Percentiles rank a stretch among this genome's conserved stretches.
These are phyloP conservation scores for Xylaria sp. DNA, from an alignment of 2,329 filamentous ascomycete genomes.

Conservation along the genomic window DNA sequence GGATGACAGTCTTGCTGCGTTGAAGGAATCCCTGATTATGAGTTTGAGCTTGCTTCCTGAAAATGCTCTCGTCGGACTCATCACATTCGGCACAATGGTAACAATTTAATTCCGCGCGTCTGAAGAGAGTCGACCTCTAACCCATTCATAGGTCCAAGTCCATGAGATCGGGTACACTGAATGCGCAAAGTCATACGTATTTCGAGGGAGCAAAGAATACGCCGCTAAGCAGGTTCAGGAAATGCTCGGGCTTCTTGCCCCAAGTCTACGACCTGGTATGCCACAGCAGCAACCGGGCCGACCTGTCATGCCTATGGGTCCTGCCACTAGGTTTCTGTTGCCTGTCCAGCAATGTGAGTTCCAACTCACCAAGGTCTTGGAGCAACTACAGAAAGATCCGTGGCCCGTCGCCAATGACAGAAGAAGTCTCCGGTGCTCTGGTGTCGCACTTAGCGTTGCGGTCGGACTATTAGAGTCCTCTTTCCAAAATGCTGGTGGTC, in stretches of 20 bases:
- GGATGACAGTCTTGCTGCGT: conserved; percentile 79
- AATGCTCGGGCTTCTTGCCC: conserved; percentile 85
- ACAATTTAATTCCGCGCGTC: background rate
- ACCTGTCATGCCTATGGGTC: conserved; percentile 74
- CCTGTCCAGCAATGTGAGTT: conserved; percentile 97
- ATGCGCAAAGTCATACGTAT: conserved; percentile 98
- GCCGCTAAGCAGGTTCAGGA: conserved; percentile 99
- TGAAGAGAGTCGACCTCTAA: conserved; percentile 31
- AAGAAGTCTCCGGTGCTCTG: conserved; percentile 88
- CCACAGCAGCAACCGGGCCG: conserved; percentile 76
- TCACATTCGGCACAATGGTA: conserved; percentile 94
- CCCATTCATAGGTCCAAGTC: conserved; percentile 73
- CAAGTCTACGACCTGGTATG: conserved; percentile 75
- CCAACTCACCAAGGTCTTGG: conserved; percentile 93
- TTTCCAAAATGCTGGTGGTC: conserved; percentile 92
- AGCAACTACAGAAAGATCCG: conserved; percentile 94
- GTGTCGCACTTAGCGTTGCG: conserved; percentile 94
- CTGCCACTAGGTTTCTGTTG: conserved; percentile 87
- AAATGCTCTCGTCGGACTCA: conserved; percentile 80
- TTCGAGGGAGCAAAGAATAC: conserved; percentile 97
- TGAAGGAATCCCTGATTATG: conserved; percentile 88
- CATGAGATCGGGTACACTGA: conserved; percentile 98
- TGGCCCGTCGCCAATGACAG: conserved; percentile 97
- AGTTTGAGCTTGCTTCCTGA: conserved; percentile 82
- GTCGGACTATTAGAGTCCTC: conserved; percentile 91